Evolutionary conservation across 2,329 filamentous ascomycete species (phyloP).

Genomic region (Thermothelomyces thermophilus): DNA sequence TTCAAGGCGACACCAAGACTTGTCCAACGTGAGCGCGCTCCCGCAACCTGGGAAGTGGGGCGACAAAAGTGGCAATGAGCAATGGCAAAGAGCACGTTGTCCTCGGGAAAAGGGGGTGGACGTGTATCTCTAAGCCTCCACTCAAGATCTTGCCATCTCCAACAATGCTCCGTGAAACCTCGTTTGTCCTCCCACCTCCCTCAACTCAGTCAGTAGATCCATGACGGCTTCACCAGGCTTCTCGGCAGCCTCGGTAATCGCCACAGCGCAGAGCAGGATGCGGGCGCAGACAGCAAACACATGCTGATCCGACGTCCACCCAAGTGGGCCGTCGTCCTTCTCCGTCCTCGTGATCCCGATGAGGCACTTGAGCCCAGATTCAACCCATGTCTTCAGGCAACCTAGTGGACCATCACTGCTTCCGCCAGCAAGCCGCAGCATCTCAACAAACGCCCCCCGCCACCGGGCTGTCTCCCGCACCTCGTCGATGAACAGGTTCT

Average conservation of each 20-base stretch:
- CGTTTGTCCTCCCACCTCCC: slow-evolving; percentile 8
- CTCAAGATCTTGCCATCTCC: slow-evolving; percentile 16
- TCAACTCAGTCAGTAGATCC: slow-evolving; percentile 18
- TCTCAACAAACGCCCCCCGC: slow-evolving; percentile 37
- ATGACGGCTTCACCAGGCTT: slow-evolving; percentile 1
- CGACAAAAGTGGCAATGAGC: too few species aligned
- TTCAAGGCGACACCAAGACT: too few species aligned
- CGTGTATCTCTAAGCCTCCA: neutral
- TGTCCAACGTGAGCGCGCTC: too few species aligned
- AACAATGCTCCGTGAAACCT: slow-evolving; percentile 24
- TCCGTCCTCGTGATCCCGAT: slow-evolving; percentile 11
- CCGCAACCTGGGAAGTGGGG: neutral
- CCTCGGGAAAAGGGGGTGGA: neutral
- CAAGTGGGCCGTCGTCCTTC: slow-evolving; percentile 23
- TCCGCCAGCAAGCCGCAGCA: neutral
- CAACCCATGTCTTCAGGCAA: slow-evolving; percentile 17
- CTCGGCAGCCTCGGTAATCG: slow-evolving; percentile 1
- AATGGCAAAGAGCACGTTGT: too few species aligned
- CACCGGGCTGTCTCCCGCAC: slow-evolving; percentile 67
- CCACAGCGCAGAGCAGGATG: slow-evolving; percentile 21
- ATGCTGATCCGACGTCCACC: slow-evolving; percentile 27
- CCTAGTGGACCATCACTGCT: neutral
- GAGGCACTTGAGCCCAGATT: slow-evolving; percentile 16
- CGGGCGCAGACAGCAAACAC: slow-evolving; percentile 25
- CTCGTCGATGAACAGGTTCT: slow-evolving; percentile 89